phyloP scores from a whole-genome alignment of 306 rosid genomes.

The Abrus precatorius region DNA sequence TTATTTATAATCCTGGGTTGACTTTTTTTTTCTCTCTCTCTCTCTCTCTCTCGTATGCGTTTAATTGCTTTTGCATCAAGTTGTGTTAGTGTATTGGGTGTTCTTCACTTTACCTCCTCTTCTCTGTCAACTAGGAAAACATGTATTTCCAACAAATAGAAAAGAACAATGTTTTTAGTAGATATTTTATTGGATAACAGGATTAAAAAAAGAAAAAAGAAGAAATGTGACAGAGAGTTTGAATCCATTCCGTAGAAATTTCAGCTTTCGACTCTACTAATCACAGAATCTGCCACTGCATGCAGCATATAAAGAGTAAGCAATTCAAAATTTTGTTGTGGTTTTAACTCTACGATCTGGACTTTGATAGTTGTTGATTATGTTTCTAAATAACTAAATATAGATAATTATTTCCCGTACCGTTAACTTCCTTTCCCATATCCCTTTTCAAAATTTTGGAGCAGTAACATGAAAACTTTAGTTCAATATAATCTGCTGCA shows the following conservation, averaged over 20 bases:
- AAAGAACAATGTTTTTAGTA: not conserved
- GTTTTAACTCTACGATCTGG: not conserved
- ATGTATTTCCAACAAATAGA: not conserved
- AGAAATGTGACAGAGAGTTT: too few relatives aligned
- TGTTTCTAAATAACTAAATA: not conserved
- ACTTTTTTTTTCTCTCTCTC: not conserved
- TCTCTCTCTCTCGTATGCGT: not conserved
- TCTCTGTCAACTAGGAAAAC: not conserved
- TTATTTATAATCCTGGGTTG: not conserved
- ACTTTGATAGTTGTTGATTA: not conserved
- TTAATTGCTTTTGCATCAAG: not conserved
- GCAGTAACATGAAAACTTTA: not conserved
- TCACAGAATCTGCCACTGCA: too few relatives aligned
- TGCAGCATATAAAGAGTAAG: too few relatives aligned
- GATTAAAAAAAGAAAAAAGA: not conserved
- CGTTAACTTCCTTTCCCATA: not conserved
- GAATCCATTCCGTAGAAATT: too few relatives aligned
- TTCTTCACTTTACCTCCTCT: too few relatives aligned
- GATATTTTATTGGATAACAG: not conserved
- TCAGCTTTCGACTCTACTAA: too few relatives aligned
- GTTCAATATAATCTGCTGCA: not conserved
- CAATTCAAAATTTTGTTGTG: not conserved
- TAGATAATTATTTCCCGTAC: not conserved
- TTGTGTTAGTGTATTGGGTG: not conserved
- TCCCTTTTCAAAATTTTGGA: not conserved